A percentile compares a stretch with the other conserved stretches of the same genome.
Conservation (phyloP, 139 green algal species). For the Coccomyxa sp. region DNA sequence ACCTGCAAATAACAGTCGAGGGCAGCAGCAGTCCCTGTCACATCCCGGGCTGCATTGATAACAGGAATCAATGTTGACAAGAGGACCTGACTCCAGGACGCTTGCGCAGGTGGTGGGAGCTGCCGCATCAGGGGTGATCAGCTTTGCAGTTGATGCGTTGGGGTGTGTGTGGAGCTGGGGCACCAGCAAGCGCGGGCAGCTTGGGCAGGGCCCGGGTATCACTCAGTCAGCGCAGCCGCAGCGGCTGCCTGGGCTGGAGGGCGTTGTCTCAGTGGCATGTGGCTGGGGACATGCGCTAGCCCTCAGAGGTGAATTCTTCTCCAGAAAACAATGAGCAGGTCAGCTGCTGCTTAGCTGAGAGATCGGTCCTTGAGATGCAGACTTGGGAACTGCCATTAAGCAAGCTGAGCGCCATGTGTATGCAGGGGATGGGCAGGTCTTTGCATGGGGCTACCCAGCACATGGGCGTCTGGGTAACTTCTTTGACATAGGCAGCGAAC, state of each 20-base stretch:
- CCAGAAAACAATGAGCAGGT: no score
- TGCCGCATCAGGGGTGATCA: conserved; percentile 32
- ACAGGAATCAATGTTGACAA: no score
- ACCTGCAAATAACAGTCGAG: no score
- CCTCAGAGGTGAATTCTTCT: conserved; percentile 27
- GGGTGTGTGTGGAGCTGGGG: conserved; percentile 45
- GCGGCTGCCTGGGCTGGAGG: conserved; percentile 15
- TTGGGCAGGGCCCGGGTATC: conserved; percentile 31
- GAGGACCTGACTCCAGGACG: no score
- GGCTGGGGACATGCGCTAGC: conserved; percentile 39
- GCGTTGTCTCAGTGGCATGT: conserved; percentile 12
- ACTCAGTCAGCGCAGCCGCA: neutral
- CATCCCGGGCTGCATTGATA: no score
- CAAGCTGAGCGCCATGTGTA: no score
- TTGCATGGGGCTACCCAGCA: conserved; percentile 31
- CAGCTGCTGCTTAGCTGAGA: no score
- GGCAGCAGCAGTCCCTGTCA: no score
- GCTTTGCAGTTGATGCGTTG: conserved; percentile 22
- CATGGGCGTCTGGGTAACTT: conserved; percentile 29
- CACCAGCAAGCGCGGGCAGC: conserved; percentile 36
- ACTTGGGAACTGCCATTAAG: no score
- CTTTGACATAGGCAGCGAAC: no score
- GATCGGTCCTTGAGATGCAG: no score
- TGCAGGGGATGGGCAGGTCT: conserved; percentile 29
- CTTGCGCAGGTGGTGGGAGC: conserved; percentile 17